Conservation (phyloP, 108 stramenopile species). For the Poteriospumella lacustris region DNA sequence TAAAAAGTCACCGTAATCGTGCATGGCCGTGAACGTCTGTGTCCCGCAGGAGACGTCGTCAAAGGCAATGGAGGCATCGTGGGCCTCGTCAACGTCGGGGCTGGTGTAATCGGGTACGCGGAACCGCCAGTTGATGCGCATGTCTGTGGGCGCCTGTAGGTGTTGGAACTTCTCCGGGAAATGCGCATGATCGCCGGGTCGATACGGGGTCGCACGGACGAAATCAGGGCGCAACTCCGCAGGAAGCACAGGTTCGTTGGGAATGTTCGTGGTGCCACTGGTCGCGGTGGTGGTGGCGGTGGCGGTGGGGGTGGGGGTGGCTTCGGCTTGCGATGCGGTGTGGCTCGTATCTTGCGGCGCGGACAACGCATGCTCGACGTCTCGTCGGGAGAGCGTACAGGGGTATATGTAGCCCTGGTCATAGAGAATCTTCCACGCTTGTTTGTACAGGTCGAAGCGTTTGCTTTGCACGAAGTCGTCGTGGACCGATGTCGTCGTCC, state of each 20-base stretch:
- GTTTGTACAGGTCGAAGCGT: not conserved
- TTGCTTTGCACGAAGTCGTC: not conserved
- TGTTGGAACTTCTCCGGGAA: not conserved
- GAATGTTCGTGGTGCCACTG: not conserved
- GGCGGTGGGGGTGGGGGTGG: not conserved
- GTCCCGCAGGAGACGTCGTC: no score
- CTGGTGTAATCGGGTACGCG: conserved; percentile 2
- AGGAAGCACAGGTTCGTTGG: conserved; percentile 5
- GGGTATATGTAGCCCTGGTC: conserved; percentile 15
- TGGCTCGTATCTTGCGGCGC: conserved; percentile 12
- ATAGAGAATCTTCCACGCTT: conserved; percentile 15
- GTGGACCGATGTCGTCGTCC: not conserved
- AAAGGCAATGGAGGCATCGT: no score
- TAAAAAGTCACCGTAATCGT: no score
- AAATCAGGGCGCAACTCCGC: not conserved
- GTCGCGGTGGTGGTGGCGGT: not conserved
- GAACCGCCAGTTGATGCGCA: conserved; percentile 3
- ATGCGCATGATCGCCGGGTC: not conserved
- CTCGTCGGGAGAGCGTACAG: not conserved
- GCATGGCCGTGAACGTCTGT: no score
- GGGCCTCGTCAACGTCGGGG: not conserved
- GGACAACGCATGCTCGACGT: conserved; percentile 17
- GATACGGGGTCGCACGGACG: not conserved
- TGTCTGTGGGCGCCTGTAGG: not conserved
- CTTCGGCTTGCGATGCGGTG: no score